A percentile compares a stretch with the other conserved stretches of the same genome.
These are phyloP conservation scores for Tillandsia fasciculata DNA, from an alignment of 176 grass and related monocot genomes.

Conservation along the genomic window DNA sequence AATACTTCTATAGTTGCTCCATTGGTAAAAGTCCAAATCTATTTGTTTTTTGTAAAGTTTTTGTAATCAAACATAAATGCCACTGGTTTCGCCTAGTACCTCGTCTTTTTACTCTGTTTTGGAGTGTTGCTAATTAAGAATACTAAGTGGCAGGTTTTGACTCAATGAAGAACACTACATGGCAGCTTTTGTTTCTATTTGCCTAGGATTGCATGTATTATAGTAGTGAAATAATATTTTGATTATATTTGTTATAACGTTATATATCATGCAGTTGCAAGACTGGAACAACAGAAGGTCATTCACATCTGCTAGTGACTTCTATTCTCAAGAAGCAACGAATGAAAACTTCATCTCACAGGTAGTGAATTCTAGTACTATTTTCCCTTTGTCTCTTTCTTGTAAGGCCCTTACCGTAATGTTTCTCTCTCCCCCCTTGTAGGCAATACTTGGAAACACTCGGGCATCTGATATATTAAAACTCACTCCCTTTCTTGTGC, in stretches of 20 bases:
- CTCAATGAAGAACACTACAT: neutral
- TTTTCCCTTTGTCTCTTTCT: slow-evolving; percentile 1
- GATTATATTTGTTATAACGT: neutral
- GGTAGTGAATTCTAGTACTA: slow-evolving; percentile 26
- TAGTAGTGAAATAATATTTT: slow-evolving; percentile 16
- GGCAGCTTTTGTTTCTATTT: slow-evolving; percentile 13
- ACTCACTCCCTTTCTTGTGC: slow-evolving; percentile 86
- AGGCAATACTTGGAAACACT: slow-evolving; percentile 87
- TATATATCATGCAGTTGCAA: slow-evolving; percentile 53
- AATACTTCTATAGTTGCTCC: no score
- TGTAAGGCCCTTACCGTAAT: neutral
- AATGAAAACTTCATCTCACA: slow-evolving; percentile 98
- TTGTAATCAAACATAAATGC: no score
- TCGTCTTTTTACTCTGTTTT: neutral
- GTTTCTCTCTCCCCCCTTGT: slow-evolving; percentile 7
- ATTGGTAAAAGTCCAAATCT: no score
- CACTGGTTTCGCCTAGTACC: neutral
- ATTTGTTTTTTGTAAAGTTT: no score
- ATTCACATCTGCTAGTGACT: slow-evolving; percentile 73
- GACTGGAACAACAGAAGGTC: slow-evolving; percentile 88
- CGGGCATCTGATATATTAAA: slow-evolving; percentile 87
- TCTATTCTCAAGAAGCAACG: slow-evolving; percentile 90
- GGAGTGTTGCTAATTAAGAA: neutral
- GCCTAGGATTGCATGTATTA: slow-evolving; percentile 4
- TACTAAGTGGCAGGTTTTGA: neutral